Conservation (phyloP, 2,329 filamentous ascomycete genomes). For the Ascosphaera aggregata region DNA sequence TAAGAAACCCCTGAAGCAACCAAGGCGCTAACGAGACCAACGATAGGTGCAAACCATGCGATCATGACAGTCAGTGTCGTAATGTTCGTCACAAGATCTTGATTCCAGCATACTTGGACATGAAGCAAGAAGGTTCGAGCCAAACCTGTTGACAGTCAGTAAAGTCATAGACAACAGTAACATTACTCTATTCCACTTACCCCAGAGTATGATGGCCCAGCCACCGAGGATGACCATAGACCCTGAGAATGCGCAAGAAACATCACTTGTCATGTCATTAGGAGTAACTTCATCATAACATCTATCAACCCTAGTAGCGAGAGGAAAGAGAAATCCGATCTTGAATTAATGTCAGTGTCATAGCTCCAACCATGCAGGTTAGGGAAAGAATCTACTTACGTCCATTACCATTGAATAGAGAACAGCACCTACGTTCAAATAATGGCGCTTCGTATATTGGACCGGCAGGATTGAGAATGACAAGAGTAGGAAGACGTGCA, state of each 20-base stretch:
- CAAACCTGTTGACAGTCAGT: constrained; percentile 31
- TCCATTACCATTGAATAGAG: constrained; percentile 55
- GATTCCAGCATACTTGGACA: constrained; percentile 94
- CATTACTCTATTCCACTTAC: constrained; percentile 13
- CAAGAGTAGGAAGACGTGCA: constrained; percentile 50
- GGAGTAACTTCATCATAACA: constrained; percentile 84
- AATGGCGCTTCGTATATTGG: constrained; percentile 79
- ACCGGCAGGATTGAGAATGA: constrained; percentile 64
- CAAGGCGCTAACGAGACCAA: constrained; percentile 54
- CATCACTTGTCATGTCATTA: constrained; percentile 64
- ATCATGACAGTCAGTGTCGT: constrained; percentile 62
- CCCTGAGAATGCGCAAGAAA: constrained; percentile 72
- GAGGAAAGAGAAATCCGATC: constrained; percentile 76
- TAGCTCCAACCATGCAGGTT: constrained; percentile 1
- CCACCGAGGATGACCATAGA: constrained; percentile 70
- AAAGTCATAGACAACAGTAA: not conserved
- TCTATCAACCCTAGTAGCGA: constrained; percentile 53
- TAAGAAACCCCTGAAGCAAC: constrained; percentile 81
- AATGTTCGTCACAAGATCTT: constrained; percentile 67
- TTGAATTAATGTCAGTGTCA: constrained; percentile 17
- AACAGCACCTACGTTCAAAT: constrained; percentile 72
- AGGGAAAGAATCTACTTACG: constrained; percentile 27
- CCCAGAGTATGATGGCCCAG: constrained; percentile 67
- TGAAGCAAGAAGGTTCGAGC: constrained; percentile 77
- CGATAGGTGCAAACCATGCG: constrained; percentile 64